Conservation (phyloP, 2,329 filamentous ascomycete species). For the Xylaria sp. region DNA sequence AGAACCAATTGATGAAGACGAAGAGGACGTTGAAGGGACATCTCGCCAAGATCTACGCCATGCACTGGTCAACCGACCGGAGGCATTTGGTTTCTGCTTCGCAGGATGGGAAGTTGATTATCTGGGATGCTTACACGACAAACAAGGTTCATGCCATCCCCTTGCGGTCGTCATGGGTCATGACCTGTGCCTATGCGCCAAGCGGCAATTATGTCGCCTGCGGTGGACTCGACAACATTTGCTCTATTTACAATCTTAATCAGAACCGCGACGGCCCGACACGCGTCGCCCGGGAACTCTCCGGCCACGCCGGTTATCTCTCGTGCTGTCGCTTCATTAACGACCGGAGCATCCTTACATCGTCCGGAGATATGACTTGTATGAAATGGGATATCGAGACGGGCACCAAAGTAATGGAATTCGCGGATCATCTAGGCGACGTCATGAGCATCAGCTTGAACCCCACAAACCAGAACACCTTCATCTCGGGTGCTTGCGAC, state of each 20-base stretch:
- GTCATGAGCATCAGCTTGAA: constrained; percentile 99
- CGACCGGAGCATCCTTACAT: constrained; percentile 95
- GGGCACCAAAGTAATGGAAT: constrained; percentile 95
- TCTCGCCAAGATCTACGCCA: constrained; percentile 98
- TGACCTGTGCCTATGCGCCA: constrained; percentile 99
- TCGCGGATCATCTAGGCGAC: constrained; percentile 96
- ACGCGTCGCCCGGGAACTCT: constrained; percentile 91
- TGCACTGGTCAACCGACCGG: constrained; percentile 99
- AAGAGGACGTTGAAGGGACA: constrained; percentile 97
- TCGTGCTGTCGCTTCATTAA: constrained; percentile 99
- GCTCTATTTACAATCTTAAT: constrained; percentile 98
- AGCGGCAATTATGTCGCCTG: constrained; percentile 98
- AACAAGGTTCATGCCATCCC: constrained; percentile 99
- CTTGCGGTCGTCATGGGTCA: constrained; percentile 97
- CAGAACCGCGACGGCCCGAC: constrained; percentile 94
- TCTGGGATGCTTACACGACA: constrained; percentile 99
- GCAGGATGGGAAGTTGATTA: constrained; percentile 98
- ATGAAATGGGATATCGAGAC: constrained; percentile 99
- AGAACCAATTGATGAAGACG: constrained; percentile 93
- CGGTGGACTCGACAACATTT: constrained; percentile 98
- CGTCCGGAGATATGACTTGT: constrained; percentile 98
- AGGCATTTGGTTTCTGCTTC: constrained; percentile 96
- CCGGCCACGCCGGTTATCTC: constrained; percentile 94
- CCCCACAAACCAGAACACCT: constrained; percentile 98
- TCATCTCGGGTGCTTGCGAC: constrained; percentile 98